These are phyloP conservation scores for Chrysanthemum seticuspe DNA, from an alignment of 129 eudicot species.

Conservation along the genomic window DNA sequence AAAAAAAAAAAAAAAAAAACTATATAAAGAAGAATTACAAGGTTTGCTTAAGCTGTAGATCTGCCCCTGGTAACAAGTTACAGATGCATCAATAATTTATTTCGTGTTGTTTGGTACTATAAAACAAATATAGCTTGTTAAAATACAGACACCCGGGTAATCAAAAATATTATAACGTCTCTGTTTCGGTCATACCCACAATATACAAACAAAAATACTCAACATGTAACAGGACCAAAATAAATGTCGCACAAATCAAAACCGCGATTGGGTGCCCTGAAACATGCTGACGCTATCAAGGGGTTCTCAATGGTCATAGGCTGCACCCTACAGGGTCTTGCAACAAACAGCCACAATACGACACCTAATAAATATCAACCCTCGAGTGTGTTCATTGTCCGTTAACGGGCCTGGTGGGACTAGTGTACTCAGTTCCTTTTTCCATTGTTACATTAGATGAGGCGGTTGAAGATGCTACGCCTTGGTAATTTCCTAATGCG, in stretches of 20 bases:
- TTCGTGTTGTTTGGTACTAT: slow-evolving; percentile 13
- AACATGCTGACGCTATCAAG: slow-evolving; percentile 9
- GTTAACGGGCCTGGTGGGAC: slow-evolving; percentile 39
- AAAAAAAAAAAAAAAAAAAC: no score
- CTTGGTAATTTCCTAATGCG: slow-evolving; percentile 35
- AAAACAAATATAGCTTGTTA: slow-evolving; percentile 23
- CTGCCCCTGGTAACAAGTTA: not conserved
- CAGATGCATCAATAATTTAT: slow-evolving; percentile 9
- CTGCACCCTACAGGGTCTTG: not conserved
- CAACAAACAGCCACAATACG: slow-evolving; percentile 14
- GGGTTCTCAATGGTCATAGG: not conserved
- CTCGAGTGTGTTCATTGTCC: slow-evolving; percentile 15
- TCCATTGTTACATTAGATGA: slow-evolving; percentile 63
- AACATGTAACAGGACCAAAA: slow-evolving; percentile 21
- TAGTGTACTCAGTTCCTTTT: slow-evolving; percentile 69
- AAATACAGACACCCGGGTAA: slow-evolving; percentile 29
- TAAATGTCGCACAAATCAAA: slow-evolving; percentile 21
- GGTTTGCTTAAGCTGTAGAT: no score
- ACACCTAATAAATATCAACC: slow-evolving; percentile 5
- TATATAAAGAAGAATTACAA: no score
- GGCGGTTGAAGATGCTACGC: slow-evolving; percentile 63
- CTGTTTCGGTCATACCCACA: slow-evolving; percentile 20
- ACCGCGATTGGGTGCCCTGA: slow-evolving; percentile 14
- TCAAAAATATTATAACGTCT: slow-evolving; percentile 13
- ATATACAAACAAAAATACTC: slow-evolving; percentile 34